Evolutionary conservation across 75 land plant species (phyloP).

Genomic region (Pinus albicaulis): DNA sequence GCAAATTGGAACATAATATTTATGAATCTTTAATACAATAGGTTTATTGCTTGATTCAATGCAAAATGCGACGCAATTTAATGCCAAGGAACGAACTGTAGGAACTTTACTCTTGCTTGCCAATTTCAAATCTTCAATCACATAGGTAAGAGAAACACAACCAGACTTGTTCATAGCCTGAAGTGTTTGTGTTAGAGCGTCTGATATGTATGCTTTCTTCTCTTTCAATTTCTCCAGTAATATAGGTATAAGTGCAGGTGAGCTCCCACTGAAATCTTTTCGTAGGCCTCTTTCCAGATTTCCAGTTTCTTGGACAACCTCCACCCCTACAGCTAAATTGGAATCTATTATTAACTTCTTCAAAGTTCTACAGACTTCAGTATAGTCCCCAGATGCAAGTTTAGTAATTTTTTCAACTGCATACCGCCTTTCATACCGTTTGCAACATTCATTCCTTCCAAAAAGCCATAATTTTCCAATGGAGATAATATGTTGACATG

Average conservation of each 20-base stretch:
- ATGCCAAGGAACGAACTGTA: conserved; percentile 32
- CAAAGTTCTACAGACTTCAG: conserved; percentile 39
- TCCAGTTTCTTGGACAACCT: conserved; percentile 52
- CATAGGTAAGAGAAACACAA: too few species aligned
- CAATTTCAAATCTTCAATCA: conserved; percentile 32
- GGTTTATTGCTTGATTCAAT: conserved; percentile 42
- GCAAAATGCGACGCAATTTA: conserved; percentile 34
- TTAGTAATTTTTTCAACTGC: conserved; percentile 57
- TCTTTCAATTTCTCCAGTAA: too few species aligned
- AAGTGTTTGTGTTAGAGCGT: too few species aligned
- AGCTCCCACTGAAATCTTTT: conserved; percentile 38
- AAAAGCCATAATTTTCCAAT: conserved; percentile 36
- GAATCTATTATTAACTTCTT: conserved; percentile 56
- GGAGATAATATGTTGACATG: conserved; percentile 45
- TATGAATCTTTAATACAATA: conserved; percentile 37
- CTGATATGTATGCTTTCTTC: too few species aligned
- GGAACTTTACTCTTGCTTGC: conserved; percentile 54
- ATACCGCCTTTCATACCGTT: conserved; percentile 55
- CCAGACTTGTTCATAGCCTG: too few species aligned
- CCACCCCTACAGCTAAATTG: conserved; percentile 47
- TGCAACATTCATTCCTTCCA: conserved; percentile 34
- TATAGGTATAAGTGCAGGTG: conserved; percentile 35
- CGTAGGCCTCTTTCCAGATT: conserved; percentile 47
- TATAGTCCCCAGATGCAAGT: conserved; percentile 47
- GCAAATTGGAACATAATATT: conserved; percentile 43